Evolutionary conservation across 2,329 filamentous ascomycete genomes (phyloP), one percentile per base, ranked within the genome.

Genomic region (Daldinia sp.): DNA sequence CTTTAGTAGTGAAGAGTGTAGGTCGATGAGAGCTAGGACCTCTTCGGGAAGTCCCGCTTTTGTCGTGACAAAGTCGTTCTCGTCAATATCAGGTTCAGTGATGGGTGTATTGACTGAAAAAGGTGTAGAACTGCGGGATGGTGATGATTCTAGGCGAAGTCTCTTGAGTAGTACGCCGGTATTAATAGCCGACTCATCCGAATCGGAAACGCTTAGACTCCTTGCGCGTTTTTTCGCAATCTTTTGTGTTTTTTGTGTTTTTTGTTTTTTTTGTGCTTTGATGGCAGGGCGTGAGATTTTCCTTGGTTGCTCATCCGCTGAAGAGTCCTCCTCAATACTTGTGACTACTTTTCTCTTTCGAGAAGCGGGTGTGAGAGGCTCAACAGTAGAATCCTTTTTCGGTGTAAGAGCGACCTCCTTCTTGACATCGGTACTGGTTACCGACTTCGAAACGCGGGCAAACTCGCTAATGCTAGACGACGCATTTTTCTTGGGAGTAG

Each of bases 1-100:
- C 74, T 90, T 89, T 65, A 93, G 82, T 72, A 94, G 92, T 10
- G 89, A 85, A 44, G 83, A 83, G 77, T 93, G 88, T 28, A 94
- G 82, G 63, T 86, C 81, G 57, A 92, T 79, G 15, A 93, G 82
- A 55, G 92, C 87, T 64, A 83, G 78, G 44, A 89, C 80, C 73
- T 88, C 87, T 18, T 76, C 76, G 10, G 86, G 87, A 4, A 90
- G 81, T 44, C 65, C 59, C 23, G 18, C n/a, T 9, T 12, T 37
- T 23, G 20, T n/a, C 6, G 12, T 42, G 15, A 6, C 13, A 12
- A 57, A 62, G 33, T 78, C 74, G 58, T 63, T 44, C 69, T 78
- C 75, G 56, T 79, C 75, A 68, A 63, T 69, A 15, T 78, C 77
- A 30, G 80, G 82, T 63, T 78, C 79, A 69, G 81, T 79, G 33